Base-by-base conservation (phyloP, 2,329 filamentous ascomycete genomes). In the Diaporthe helianthi region DNA sequence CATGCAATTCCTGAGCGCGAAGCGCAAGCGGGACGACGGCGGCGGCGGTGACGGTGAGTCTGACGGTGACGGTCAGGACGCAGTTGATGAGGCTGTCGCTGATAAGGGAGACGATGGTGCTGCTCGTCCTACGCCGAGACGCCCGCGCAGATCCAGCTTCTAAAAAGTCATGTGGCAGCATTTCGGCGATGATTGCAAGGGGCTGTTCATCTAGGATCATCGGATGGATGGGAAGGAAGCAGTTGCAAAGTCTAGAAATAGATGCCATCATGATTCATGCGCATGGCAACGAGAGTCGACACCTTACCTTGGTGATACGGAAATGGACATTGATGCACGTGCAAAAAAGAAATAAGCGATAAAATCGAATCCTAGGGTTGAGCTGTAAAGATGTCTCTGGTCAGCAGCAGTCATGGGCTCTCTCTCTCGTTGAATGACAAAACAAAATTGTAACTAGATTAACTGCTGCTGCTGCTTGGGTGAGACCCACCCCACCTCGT, bases 11-110 rank as follows among this genome's bases (percentile, higher is more conserved):
- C 22, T 71, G 19, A n/a, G 53, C 26, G 36, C 51, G 19, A 71
- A 69, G 63, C 67, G 67, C 36, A 46, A 60, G 33, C 60, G 67
- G 26, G 54, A 44, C 12, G 41, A 58, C 6, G 54, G 38, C n/a
- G 54, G 24, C 6, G n/a, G n/a, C n/a, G n/a, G n/a, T n/a, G 22
- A 4, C 1, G 44, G 33, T 15, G 36, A 33, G 46, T n/a, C n/a
- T n/a, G n/a, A n/a, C n/a, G n/a, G n/a, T n/a, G 22, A 4, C 1
- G 44, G 33, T 15, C 46, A 33, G 46, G 13, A 22, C 4, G 51
- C 24, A 1, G n/a, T n/a, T n/a, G 49, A 29, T 8, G 60, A 7
- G 9, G n/a, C n/a, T 31, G 52, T 33, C 38, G 36, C 9, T 38
- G 52, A 7, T 17, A 24, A 61, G 38, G 26, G 19, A 15, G n/a